Evolutionary conservation across 306 rosid genomes (phyloP), one percentile per base, ranked within the genome.

Genomic region (Cotoneaster glaucophyllus): DNA sequence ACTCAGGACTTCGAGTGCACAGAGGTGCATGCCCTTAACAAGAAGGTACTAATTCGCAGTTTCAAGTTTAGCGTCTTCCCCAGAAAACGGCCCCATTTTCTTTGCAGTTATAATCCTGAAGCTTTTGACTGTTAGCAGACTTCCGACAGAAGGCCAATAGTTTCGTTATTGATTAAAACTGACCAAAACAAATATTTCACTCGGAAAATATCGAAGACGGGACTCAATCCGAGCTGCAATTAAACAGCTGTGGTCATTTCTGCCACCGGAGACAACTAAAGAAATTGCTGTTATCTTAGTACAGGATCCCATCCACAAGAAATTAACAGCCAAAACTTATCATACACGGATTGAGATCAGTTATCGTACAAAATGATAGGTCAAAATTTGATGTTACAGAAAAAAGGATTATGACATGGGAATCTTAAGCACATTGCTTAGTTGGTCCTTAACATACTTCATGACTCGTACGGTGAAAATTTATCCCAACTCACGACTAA

Each of bases 401-500:
- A 37, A 64, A 10, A 73, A 44, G n/a, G 43, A 58, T 6, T n/a
- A 12, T 24, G 64, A 37, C 32, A 53, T 69, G 58, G 18, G 73
- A 43, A 54, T 31, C 29, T 67, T 41, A 29, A 24, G 74, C 53
- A 34, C 39, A 15, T 29, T 62, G 62, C 75, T 54, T 39, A 3
- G 24, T 29, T 70, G 64, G 28, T 44, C 74, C 64, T 58, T 52
- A 50, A 79, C 75, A 65, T 44, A 11, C 37, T 58, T 56, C 70
- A 78, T 17, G 71, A 74, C 50, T 70, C 76, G 12, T 2, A 64
- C 10, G 45, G 39, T 11, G 17, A 13, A 31, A 67, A n/a, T 5
- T 2, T 22, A 79, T 37, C 57, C 56, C 64, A 64, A 25, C 34
- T 48, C 14, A 6, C 15, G 65, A 52, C 64, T n/a, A 34, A 10